Conservation (phyloP, 805 yeast species). For the Saturnispora halmiae region DNA sequence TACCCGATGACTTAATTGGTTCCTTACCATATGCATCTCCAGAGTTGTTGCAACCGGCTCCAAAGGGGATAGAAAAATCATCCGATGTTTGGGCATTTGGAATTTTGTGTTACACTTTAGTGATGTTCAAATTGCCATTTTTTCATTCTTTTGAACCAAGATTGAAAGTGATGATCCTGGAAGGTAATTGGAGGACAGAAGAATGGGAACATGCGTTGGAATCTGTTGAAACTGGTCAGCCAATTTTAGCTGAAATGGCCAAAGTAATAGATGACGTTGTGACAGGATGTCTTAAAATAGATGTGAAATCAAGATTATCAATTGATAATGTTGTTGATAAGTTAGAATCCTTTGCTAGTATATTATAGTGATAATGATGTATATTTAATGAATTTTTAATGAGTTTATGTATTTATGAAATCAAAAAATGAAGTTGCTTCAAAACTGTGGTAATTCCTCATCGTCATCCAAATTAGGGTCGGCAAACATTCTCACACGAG, state of each 20-base stretch:
- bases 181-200: conserved; percentile 36
- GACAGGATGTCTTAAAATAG: conserved; percentile 6
- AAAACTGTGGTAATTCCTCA: background rate
- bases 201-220: conserved; percentile 9
- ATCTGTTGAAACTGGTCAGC: background rate
- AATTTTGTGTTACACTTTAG: conserved; percentile 62
- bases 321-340: conserved; percentile 7
- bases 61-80: conserved; percentile 48
- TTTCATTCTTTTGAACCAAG: conserved; percentile 78
- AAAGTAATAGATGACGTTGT: conserved; percentile 5
- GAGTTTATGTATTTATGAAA: background rate
- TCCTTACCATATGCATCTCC: conserved; percentile 92
- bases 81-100: conserved; percentile 94
- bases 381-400: too few species aligned
- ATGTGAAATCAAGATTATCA: conserved; percentile 4
- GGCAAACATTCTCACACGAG: conserved; percentile 9
- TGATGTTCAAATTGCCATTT: conserved; percentile 71
- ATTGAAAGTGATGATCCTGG: conserved; percentile 58
- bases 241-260: background rate
- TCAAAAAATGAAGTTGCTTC: background rate
- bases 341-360: conserved; percentile 4
- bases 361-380: background rate
- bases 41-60: conserved; percentile 58
- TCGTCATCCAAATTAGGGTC: conserved; percentile 3
- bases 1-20: conserved; percentile 41